Evolutionary conservation across 306 rosid genomes (phyloP), one percentile per base, ranked within the genome.

Genomic region (Glycyrrhiza uralensis): DNA sequence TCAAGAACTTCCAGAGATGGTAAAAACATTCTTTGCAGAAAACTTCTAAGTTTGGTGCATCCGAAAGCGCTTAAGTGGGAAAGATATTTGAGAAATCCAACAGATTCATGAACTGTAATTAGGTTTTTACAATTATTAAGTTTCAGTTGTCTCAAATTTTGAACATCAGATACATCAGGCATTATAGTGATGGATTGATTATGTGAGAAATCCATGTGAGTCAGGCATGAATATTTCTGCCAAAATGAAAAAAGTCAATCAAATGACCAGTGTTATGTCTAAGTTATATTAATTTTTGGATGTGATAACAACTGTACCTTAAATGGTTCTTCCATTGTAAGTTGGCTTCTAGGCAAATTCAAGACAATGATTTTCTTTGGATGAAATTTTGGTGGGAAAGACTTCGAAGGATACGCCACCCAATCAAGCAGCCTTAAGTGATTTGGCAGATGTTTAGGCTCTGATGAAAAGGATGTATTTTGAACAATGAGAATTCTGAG

Each of bases 401-500:
- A 22, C 12, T 23, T 12, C 7, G 63, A 68, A 46, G 76, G 71
- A 14, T 58, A 76, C 3, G 2, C 36, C 0, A 17, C 18, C 81
- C 81, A 77, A 0, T 69, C 76, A 38, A 77, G 58, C 28, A 60
- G 3, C 14, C 58, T 69, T 17, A 77, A 69, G 8, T 38, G 11
- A 47, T 77, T 69, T 49, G 81, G 71, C 1, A 77, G 38, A 60
- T 69, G 17, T 18, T 19, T 5, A 4, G 72, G 81, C n/a, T 7
- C 49, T 1, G 3, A 1, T 7, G 28, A 18, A 18, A 77, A 77
- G 0, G 3, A 0, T 12, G 66, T 54, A 13, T 60, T 69, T 36
- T 46, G 29, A 60, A 69, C 24, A n/a, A 77, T 58, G 23, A 77
- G 76, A 26, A 77, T 59, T 49, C 81, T 59, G 0, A 77, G 76